Conservation (phyloP, 2,329 filamentous ascomycete genomes). For the Verticillium isaacii region DNA sequence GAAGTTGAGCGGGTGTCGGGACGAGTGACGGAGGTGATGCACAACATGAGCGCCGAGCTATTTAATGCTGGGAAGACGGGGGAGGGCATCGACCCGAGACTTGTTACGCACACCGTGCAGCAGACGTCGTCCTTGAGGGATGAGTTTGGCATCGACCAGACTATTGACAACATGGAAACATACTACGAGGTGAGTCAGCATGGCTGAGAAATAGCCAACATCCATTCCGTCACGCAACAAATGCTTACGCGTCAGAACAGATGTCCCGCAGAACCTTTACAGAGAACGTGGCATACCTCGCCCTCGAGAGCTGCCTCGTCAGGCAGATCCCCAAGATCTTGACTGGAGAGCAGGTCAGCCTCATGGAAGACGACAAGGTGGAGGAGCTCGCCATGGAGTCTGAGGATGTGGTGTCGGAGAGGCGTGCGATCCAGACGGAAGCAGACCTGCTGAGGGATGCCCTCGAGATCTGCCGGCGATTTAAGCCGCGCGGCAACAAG, state of each 20-base stretch:
- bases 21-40: constrained; percentile 7
- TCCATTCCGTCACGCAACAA: neutral
- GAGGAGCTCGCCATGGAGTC: constrained; percentile 9
- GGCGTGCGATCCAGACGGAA: neutral
- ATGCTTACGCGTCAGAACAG: constrained; percentile 9
- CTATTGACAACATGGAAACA: constrained; percentile 30
- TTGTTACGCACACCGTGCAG: constrained; percentile 14
- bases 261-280: constrained; percentile 24
- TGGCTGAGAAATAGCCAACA: constrained; percentile 4
- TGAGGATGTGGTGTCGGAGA: neutral
- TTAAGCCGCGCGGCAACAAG: neutral
- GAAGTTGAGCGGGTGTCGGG: constrained; percentile 10
- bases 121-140: constrained; percentile 20
- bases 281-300: constrained; percentile 25
- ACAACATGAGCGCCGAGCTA: constrained; percentile 11
- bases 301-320: constrained; percentile 24
- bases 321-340: constrained; percentile 18
- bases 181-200: constrained; percentile 29
- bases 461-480: neutral
- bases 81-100: neutral
- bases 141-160: constrained; percentile 21
- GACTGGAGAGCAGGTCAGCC: constrained; percentile 8
- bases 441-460: neutral
- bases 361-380: constrained; percentile 5
- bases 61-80: neutral